Base-by-base conservation (phyloP, 1,139 yeast species). In the Pichia sp. region DNA sequence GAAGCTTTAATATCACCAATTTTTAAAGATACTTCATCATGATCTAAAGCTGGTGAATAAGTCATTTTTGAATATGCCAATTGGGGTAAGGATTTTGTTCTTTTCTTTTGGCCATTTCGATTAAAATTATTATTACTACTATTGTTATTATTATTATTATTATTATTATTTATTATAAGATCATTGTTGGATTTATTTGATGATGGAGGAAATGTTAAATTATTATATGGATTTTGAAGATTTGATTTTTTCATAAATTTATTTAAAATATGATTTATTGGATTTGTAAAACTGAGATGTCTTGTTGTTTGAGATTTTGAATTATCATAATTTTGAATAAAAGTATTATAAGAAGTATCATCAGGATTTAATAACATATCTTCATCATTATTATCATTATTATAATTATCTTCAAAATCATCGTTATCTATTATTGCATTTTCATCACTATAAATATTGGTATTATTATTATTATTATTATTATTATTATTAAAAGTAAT, bases 71-170 rank as follows among this genome's bases (percentile, higher is more conserved):
- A 60, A 38, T 75, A 76, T 0, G 89, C 84, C 38, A 82, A 64
- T 58, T 83, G 92, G 0, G 92, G 90, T 42, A 82, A 64, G 0
- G 89, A 81, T 52, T 78, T 78, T 0, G 87, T 82, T 54, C 89
- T 65, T 58, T 51, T 53, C 30, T 52, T 56, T 23, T 42, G 39
- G n/a, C n/a, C n/a, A n/a, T n/a, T n/a, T n/a, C n/a, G n/a, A n/a
- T n/a, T n/a, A n/a, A n/a, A n/a, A n/a, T n/a, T n/a, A n/a, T n/a
- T n/a, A n/a, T n/a, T n/a, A n/a, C n/a, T n/a, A n/a, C n/a, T n/a
- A n/a, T n/a, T n/a, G n/a, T n/a, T n/a, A n/a, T n/a, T n/a, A n/a
- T n/a, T n/a, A n/a, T n/a, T n/a, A n/a, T n/a, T n/a, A n/a, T n/a
- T n/a, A 20, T 34, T 37, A 22, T 10, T 24, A 16, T 24, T 4